Percentiles rank a stretch among this genome's conserved stretches.
Conservation (phyloP, 2,329 filamentous ascomycete genomes). For the Fusarium sp. region DNA sequence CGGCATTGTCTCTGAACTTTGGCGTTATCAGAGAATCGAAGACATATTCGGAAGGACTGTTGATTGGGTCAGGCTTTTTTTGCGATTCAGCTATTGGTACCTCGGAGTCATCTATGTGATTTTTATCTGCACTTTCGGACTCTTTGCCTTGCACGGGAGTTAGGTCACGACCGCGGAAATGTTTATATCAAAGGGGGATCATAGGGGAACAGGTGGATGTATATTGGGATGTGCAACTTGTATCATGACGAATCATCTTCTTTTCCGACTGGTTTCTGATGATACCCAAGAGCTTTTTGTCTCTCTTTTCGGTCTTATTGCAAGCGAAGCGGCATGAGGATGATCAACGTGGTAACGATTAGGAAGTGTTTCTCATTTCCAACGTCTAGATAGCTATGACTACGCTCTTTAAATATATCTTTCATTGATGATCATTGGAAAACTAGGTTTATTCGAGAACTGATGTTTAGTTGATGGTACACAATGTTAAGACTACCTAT, state of each 20-base stretch:
- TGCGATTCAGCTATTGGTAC: slow-evolving; percentile 34
- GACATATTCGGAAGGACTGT: slow-evolving; percentile 34
- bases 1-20: slow-evolving; percentile 37
- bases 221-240: slow-evolving; percentile 44
- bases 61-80: slow-evolving; percentile 35
- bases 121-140: slow-evolving; percentile 25
- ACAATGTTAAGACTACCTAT: not conserved
- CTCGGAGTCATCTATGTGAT: slow-evolving; percentile 38
- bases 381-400: slow-evolving; percentile 2
- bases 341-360: slow-evolving; percentile 23
- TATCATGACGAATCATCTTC: slow-evolving; percentile 45
- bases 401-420: slow-evolving; percentile 8
- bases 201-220: slow-evolving; percentile 24
- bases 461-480: not conserved
- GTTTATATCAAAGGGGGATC: slow-evolving; percentile 20
- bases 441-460: not conserved
- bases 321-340: slow-evolving; percentile 29
- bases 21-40: slow-evolving; percentile 37
- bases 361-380: not conserved
- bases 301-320: slow-evolving; percentile 38
- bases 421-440: not conserved
- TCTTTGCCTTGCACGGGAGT: slow-evolving; percentile 13
- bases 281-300: slow-evolving; percentile 49
- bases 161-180: slow-evolving; percentile 21
- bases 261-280: slow-evolving; percentile 49